These are phyloP conservation scores for Debaryomycetaceae sp. DNA, from an alignment of 1,139 yeast genomes.

Conservation along the genomic window DNA sequence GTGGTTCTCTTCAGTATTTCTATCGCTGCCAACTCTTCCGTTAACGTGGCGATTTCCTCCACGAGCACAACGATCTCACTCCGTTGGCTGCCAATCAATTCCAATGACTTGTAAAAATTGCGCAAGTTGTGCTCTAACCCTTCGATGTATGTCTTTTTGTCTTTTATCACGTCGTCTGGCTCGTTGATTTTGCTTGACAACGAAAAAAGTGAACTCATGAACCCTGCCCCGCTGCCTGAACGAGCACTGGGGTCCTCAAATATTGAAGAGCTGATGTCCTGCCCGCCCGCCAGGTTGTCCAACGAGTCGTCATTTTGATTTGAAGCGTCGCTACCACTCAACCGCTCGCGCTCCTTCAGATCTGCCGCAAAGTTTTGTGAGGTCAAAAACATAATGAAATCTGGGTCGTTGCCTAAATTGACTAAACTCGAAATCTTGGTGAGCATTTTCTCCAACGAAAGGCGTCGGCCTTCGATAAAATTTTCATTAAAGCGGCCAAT, in stretches of 20 bases:
- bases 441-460: constrained; percentile 87
- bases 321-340: constrained; percentile 51
- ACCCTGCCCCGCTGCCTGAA: constrained; percentile 40
- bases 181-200: constrained; percentile 63
- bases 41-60: constrained; percentile 49
- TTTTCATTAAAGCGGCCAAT: constrained; percentile 86
- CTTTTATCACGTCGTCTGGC: constrained; percentile 72
- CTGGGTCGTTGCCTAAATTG: constrained; percentile 62
- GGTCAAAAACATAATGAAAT: constrained; percentile 73
- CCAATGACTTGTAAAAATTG: constrained; percentile 67
- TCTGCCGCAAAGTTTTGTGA: constrained; percentile 67
- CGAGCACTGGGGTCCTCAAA: constrained; percentile 12
- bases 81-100: constrained; percentile 70
- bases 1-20: constrained; percentile 72
- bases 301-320: constrained; percentile 39
- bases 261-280: constrained; percentile 12
- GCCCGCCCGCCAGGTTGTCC: constrained; percentile 22
- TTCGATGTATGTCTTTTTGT: constrained; percentile 66
- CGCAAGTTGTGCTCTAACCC: constrained; percentile 70
- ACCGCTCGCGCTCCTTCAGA: constrained; percentile 58
- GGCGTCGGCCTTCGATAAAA: constrained; percentile 80
- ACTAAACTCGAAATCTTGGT: constrained; percentile 57
- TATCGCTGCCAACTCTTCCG: constrained; percentile 68
- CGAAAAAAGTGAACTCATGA: constrained; percentile 61
- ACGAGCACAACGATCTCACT: constrained; percentile 55